Evolutionary conservation across 2,329 filamentous ascomycete species (phyloP), one percentile per base, ranked within the genome.

Genomic region (Alternaria incomplexa): DNA sequence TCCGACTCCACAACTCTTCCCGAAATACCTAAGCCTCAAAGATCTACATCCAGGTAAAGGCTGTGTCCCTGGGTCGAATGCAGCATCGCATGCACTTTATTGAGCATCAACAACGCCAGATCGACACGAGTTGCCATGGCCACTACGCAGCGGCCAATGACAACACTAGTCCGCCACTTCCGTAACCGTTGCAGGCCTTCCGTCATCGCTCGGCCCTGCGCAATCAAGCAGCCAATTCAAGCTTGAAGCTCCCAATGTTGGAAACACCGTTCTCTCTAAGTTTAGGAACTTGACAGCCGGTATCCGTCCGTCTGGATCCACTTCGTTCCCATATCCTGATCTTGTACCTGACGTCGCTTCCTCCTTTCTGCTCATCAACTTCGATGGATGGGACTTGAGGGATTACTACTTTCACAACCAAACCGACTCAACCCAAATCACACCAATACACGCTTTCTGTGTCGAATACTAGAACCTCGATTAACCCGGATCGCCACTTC

Each of bases 101-200:
- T 5, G 20, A 36, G 8, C 20, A 40, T 52, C 48, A 20, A 23
- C 30, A 52, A 25, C 28, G 43, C 43, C 43, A 46, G 40, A 56
- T 46, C 26, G 13, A 40, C 36, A 30, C 10, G 23, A 40, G 61
- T 52, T 36, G 51, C 51, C 57, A 40, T 22, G 45, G 45, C 56
- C 28, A 50, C 45, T 44, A 22, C 40, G 25, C 45, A 23, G 44
- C 25, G 61, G 17, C 30, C 43, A 53, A 60, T 63, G 61, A 60
- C 23, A 25, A 25, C 61, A 23, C 56, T 4, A 43, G 43, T 51
- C 56, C 61, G 61, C 61, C 61, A 63, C 61, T 60, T 60, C 56
- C 56, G 61, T 59, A 56, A 51, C 60, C 15, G 61, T 51, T 48
- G 40, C 56, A 54, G n/a, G 46, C 48, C 48, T 63, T 60, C 56